These are phyloP conservation scores for Hirsutella minnesotensis DNA, from an alignment of 2,329 filamentous ascomycete species.

Conservation along the genomic window DNA sequence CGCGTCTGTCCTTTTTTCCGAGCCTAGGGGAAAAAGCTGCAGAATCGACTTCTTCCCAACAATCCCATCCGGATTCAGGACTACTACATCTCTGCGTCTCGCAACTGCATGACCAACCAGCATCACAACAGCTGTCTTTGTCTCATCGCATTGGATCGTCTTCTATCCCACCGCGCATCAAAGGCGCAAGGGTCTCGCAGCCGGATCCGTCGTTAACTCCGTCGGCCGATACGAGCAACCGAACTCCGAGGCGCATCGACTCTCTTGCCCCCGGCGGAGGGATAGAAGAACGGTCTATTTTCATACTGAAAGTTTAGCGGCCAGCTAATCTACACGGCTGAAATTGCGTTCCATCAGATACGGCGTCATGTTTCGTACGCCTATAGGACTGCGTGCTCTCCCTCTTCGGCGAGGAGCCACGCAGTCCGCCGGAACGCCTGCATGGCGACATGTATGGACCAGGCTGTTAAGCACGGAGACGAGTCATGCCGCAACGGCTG, in stretches of 20 bases:
- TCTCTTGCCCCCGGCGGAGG: background rate
- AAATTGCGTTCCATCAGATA: background rate
- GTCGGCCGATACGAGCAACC: background rate
- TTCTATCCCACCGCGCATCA: background rate
- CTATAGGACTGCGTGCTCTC: conserved; percentile 11
- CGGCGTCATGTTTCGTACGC: conserved; percentile 14
- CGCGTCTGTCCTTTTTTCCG: too few species aligned
- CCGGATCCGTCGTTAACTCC: conserved; percentile 3
- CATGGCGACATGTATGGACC: conserved; percentile 10
- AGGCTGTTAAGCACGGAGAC: conserved; percentile 16
- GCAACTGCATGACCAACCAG: too few species aligned
- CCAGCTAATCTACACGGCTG: background rate
- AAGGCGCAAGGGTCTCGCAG: background rate
- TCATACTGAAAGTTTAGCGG: background rate
- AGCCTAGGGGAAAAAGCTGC: too few species aligned
- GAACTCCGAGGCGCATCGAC: background rate
- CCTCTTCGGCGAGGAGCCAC: conserved; percentile 9
- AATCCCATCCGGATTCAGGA: background rate
- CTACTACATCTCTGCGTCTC: too few species aligned
- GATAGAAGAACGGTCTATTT: background rate
- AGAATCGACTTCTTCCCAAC: too few species aligned
- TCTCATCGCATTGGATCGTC: too few species aligned
- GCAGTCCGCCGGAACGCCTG: conserved; percentile 9
- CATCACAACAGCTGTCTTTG: too few species aligned
- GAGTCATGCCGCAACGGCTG: conserved; percentile 5